Conservation (phyloP, 1,284 basidiomycete species). For the Cutaneotrichosporon dermatis region DNA sequence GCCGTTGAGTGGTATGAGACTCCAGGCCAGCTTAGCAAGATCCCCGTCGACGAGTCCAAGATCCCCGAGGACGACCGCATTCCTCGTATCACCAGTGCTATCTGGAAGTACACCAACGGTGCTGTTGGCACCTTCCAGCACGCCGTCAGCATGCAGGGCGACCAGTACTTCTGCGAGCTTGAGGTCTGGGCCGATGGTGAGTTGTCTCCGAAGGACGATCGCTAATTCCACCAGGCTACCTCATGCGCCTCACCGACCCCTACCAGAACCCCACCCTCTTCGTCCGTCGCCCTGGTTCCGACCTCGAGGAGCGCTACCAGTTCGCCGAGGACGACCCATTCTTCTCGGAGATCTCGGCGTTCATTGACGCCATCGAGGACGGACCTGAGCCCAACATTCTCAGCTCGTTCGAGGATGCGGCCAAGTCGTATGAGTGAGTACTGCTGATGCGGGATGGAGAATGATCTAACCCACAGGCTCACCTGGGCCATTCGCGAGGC, state of each 20-base stretch:
- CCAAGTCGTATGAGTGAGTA: constrained; percentile 67
- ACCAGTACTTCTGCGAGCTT: constrained; percentile 85
- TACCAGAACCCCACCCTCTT: constrained; percentile 68
- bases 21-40: constrained; percentile 77
- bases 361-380: constrained; percentile 71
- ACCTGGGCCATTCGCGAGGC: constrained; percentile 58
- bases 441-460: background rate
- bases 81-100: constrained; percentile 46
- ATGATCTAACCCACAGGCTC: constrained; percentile 14
- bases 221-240: constrained; percentile 20
- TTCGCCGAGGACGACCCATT: constrained; percentile 84
- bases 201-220: background rate
- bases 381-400: constrained; percentile 46
- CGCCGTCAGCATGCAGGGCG: constrained; percentile 80
- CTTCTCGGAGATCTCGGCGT: constrained; percentile 82
- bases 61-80: constrained; percentile 48
- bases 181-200: constrained; percentile 78
- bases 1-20: constrained; percentile 87
- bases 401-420: constrained; percentile 62
- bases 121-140: constrained; percentile 87
- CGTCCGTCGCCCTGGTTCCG: constrained; percentile 67
- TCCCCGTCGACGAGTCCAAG: constrained; percentile 53
- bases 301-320: constrained; percentile 50
- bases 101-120: constrained; percentile 81
- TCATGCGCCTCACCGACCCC: constrained; percentile 73